Evolutionary conservation across 345 rosid species (phyloP), one percentile per base, ranked within the genome.

Genomic region (Corchorus capsularis): DNA sequence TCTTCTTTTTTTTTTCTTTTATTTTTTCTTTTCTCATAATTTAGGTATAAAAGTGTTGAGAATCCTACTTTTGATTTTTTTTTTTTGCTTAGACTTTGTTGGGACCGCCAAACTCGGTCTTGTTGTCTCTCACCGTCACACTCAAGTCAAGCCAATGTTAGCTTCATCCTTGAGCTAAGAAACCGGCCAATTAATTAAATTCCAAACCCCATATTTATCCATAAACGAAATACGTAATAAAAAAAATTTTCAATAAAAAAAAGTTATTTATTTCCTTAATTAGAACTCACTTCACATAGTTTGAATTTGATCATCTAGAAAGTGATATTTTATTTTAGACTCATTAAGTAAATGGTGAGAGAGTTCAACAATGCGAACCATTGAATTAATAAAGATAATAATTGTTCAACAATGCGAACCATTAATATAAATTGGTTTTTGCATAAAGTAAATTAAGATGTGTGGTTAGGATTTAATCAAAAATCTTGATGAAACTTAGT

Each of bases 81-180:
- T 27, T 10, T 4, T 52, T 32, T 20, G 10, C 10, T 32, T n/a
- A 5, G 69, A 65, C 74, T 52, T 67, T 72, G 80, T 80, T 43
- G 77, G 74, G 45, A 72, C 72, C 80, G 80, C 78, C 75, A 52
- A 57, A 72, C 83, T 1, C n/a, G 7, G 75, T 35, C 75, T 69
- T 45, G 37, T 64, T 59, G 39, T 68, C 65, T 41, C 20, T 20
- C 32, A 52, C 60, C 70, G 49, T 52, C 71, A 35, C 20, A 10
- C 20, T 27, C 59, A 13, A 50, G 55, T 49, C 72, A 34, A 50
- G 37, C 57, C 34, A 17, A 34, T 74, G 54, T 17, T 27, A 39
- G 57, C 76, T 63, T 52, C 72, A 27, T 52, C 76, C 41, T 53
- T 22, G 20, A 74, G 65, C 76, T 56, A 63, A 63, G 11, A 63